Base-by-base conservation (phyloP, 2,329 filamentous ascomycete species). In the Aspergillus caelatus region DNA sequence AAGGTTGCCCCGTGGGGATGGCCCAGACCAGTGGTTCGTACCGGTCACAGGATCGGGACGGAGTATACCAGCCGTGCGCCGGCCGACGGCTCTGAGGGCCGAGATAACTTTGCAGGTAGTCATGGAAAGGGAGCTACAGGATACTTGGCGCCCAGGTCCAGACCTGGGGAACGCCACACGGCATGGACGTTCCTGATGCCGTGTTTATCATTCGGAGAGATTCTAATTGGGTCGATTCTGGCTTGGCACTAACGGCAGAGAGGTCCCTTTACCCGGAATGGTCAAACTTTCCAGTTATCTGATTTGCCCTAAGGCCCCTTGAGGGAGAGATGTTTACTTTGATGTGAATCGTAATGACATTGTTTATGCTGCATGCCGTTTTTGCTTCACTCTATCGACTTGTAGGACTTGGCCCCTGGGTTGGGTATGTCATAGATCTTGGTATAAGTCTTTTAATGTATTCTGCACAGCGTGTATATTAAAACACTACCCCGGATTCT, bases 1-100 rank as follows among this genome's bases (percentile, higher is more conserved):
- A 34, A 50, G 16, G 23, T 2, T 50, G 46, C 46, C 26, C 46
- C 26, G 16, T 28, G 26, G 46, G 46, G 23, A 30, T 30, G 46
- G 14, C 7, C 21, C 28, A 58, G 16, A 43, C 14, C 56, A 21
- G 77, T 67, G 36, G 76, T 72, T 26, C 72, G 72, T 32, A 46
- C 66, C 66, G 67, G 67, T 68, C 65, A 67, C 62, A 61, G 39
- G 65, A 68, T 62, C 65, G 65, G 65, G 30, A 61, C 62, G 62
- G 61, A 55, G 57, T 53, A 46, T 58, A 36, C 26, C 21, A 59
- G 45, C 57, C 57, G 57, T 59, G 43, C 26, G 26, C 32, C 45
- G 12, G 28, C 57, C 30, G 36, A 56, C 41, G 28, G 52, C 11
- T 4, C 7, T 26, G n/a, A 28, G 23, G 32, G 8, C 52, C 52